Evolutionary conservation across 1,284 basidiomycete species (phyloP).

Genomic region (Afroboletus lepidellus): DNA sequence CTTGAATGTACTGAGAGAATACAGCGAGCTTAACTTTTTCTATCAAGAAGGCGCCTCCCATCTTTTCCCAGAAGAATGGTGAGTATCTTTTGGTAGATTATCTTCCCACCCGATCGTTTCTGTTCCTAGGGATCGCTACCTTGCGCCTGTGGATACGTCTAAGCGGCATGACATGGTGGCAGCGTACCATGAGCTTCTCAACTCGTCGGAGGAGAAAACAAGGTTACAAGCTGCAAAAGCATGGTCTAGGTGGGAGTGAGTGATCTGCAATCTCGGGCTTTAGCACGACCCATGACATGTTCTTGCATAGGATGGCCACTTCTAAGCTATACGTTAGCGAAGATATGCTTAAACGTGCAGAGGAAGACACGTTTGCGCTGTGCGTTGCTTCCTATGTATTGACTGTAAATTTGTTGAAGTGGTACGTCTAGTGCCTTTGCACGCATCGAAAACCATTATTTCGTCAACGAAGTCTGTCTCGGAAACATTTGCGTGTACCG

Average conservation of each 20-base stretch:
- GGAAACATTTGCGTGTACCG: not conserved
- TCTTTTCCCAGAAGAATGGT: conserved; percentile 89
- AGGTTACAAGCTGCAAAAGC: conserved; percentile 76
- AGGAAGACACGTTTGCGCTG: conserved; percentile 76
- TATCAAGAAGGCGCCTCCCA: conserved; percentile 84
- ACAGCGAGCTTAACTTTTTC: conserved; percentile 86
- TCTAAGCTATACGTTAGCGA: conserved; percentile 73
- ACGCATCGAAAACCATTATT: conserved; percentile 91
- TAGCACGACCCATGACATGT: conserved; percentile 4
- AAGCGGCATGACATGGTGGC: conserved; percentile 79
- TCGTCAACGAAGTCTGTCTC: conserved; percentile 65
- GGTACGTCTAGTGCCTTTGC: conserved; percentile 71
- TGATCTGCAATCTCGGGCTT: conserved; percentile 15
- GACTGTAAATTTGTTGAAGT: conserved; percentile 5
- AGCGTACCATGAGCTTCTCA: conserved; percentile 85
- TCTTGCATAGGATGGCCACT: conserved; percentile 67
- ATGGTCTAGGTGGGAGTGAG: conserved; percentile 89
- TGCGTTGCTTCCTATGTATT: conserved; percentile 35
- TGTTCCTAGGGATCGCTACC: conserved; percentile 69
- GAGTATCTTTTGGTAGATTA: conserved; percentile 18
- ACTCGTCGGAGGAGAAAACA: conserved; percentile 68
- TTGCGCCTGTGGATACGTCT: conserved; percentile 76
- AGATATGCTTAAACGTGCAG: conserved; percentile 66
- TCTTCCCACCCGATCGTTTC: not conserved
- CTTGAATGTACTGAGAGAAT: not conserved